These are phyloP conservation scores for Phylloboletellus chloephorus DNA, from an alignment of 1,284 basidiomycete genomes.

Conservation along the genomic window DNA sequence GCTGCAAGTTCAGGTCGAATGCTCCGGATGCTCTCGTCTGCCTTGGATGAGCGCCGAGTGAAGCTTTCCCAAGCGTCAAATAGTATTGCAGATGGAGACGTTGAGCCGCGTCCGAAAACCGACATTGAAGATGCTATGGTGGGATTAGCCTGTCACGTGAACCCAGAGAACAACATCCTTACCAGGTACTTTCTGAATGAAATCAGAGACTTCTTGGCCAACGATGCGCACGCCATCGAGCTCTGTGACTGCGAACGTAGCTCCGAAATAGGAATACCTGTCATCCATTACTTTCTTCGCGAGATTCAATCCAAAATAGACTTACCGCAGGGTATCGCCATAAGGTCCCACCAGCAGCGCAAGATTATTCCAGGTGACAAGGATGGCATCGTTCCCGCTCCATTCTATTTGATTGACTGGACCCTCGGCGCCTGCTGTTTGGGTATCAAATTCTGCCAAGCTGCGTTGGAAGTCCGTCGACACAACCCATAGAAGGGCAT, in stretches of 20 bases:
- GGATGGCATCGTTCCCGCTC: slow-evolving; percentile 95
- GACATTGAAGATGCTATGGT: slow-evolving; percentile 64
- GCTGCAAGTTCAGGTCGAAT: slow-evolving; percentile 82
- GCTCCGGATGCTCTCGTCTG: slow-evolving; percentile 87
- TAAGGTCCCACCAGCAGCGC: slow-evolving; percentile 88
- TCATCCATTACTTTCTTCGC: slow-evolving; percentile 44
- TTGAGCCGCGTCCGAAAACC: slow-evolving; percentile 89
- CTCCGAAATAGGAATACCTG: slow-evolving; percentile 78
- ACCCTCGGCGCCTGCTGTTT: slow-evolving; percentile 48
- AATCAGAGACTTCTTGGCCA: slow-evolving; percentile 76
- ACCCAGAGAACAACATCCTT: slow-evolving; percentile 18
- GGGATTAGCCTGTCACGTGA: slow-evolving; percentile 7
- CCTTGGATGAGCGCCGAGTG: slow-evolving; percentile 76
- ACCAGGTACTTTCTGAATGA: slow-evolving; percentile 92
- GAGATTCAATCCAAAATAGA: slow-evolving; percentile 7
- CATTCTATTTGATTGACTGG: slow-evolving; percentile 74
- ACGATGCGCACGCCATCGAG: slow-evolving; percentile 84
- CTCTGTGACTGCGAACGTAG: slow-evolving; percentile 78
- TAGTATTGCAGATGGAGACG: slow-evolving; percentile 85
- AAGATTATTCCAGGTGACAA: slow-evolving; percentile 78
- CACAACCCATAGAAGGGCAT: slow-evolving; percentile 82
- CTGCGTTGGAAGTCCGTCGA: slow-evolving; percentile 88
- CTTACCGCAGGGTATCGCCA: slow-evolving; percentile 82
- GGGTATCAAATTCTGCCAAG: slow-evolving; percentile 81
- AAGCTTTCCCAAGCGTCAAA: slow-evolving; percentile 93